Conservation (phyloP, 2,329 filamentous ascomycete species). For the Acrodontium crateriforme region DNA sequence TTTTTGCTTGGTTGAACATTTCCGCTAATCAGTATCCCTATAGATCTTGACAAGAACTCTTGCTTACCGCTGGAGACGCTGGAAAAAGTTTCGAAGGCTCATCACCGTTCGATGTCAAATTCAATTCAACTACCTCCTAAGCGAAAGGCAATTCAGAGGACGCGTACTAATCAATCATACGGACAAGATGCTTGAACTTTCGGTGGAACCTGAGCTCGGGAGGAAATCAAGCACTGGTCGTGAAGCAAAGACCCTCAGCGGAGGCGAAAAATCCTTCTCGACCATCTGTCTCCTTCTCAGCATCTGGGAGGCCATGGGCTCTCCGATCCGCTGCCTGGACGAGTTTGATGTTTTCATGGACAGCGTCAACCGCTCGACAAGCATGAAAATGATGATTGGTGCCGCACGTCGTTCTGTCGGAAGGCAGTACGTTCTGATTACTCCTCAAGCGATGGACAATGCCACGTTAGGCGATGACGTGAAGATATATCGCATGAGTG, state of each 20-base stretch:
- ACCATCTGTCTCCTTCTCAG: conserved; percentile 86
- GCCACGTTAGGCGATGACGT: conserved; percentile 54
- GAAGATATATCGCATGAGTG: conserved; percentile 56
- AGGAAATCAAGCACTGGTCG: conserved; percentile 56
- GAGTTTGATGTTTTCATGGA: conserved; percentile 99
- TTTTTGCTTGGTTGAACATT: background rate
- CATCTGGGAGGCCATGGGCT: conserved; percentile 97
- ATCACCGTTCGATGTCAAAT: conserved; percentile 78
- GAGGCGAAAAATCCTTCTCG: conserved; percentile 94
- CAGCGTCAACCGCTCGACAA: conserved; percentile 82
- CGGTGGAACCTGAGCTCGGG: conserved; percentile 56
- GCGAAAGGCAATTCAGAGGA: conserved; percentile 79
- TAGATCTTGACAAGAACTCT: conserved; percentile 48
- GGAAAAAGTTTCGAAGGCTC: conserved; percentile 65
- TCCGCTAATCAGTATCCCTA: conserved; percentile 1
- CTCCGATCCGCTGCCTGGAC: conserved; percentile 83
- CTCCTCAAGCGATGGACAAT: conserved; percentile 64
- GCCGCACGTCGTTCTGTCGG: conserved; percentile 78
- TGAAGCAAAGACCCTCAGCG: conserved; percentile 82
- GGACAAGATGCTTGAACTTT: conserved; percentile 59
- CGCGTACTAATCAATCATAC: conserved; percentile 65
- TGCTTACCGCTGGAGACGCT: conserved; percentile 55
- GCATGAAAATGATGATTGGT: conserved; percentile 83
- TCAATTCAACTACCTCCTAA: conserved; percentile 78
- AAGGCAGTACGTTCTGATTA: conserved; percentile 91